Conservation (phyloP, 495 filamentous ascomycete genomes). For the Trichocladium uniseriatum region DNA sequence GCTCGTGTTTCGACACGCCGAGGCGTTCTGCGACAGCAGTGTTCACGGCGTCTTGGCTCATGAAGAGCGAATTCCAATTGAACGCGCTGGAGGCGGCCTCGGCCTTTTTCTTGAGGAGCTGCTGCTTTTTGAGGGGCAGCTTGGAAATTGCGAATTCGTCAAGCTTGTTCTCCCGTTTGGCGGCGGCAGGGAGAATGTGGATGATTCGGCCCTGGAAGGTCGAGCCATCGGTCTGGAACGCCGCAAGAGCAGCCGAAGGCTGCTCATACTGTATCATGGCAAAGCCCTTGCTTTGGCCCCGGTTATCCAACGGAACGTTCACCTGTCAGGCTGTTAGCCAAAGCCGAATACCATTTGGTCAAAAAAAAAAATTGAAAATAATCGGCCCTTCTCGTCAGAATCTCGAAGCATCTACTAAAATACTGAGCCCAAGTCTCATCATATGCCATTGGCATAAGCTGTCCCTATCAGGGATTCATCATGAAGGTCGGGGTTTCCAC, state of each 20-base stretch:
- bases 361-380: slow-evolving; percentile 18
- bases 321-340: slow-evolving; percentile 48
- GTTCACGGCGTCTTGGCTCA: slow-evolving; percentile 96
- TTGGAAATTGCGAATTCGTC: slow-evolving; percentile 84
- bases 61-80: slow-evolving; percentile 96
- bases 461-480: slow-evolving; percentile 99
- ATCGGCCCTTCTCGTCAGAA: slow-evolving; percentile 34
- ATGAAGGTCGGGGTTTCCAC: slow-evolving; percentile 37
- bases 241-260: slow-evolving; percentile 60
- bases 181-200: slow-evolving; percentile 73
- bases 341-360: slow-evolving; percentile 5
- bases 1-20: slow-evolving; percentile 77
- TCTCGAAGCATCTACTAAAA: slow-evolving; percentile 57
- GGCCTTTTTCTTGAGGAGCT: slow-evolving; percentile 71
- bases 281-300: slow-evolving; percentile 71
- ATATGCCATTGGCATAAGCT: slow-evolving; percentile 70
- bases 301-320: slow-evolving; percentile 64
- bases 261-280: slow-evolving; percentile 72
- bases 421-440: slow-evolving; percentile 52
- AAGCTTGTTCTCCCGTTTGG: slow-evolving; percentile 69
- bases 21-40: slow-evolving; percentile 79
- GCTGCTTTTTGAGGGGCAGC: slow-evolving; percentile 88
- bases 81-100: slow-evolving; percentile 68
- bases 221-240: slow-evolving; percentile 69
- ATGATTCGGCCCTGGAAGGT: slow-evolving; percentile 86